Evolutionary conservation across 2,329 filamentous ascomycete genomes (phyloP).

Genomic region (Colletotrichum tabaci): DNA sequence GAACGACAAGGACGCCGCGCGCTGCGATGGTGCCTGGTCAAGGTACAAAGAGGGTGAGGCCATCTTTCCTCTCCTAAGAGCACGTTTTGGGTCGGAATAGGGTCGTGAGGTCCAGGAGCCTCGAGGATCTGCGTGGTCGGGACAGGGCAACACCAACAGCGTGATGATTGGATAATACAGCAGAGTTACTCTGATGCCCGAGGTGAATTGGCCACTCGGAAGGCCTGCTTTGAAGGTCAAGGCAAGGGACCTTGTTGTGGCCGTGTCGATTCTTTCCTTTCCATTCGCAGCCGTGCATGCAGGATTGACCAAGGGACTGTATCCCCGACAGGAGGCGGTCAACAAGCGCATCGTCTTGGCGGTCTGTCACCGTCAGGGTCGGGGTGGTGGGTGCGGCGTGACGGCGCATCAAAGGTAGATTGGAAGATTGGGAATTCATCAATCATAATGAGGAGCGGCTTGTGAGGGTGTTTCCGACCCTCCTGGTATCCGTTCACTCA

Average conservation of each 20-base stretch:
- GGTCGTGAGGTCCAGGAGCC: conserved; percentile 15
- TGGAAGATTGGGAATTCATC: conserved; percentile 27
- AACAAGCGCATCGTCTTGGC: conserved; percentile 28
- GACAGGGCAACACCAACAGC: conserved; percentile 18
- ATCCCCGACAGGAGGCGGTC: conserved; percentile 30
- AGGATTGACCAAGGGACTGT: conserved; percentile 9
- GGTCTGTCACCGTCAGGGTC: conserved; percentile 25
- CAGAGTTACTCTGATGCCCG: background rate
- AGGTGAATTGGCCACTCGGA: conserved; percentile 19
- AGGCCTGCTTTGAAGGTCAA: conserved; percentile 19
- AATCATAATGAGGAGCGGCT: conserved; percentile 30
- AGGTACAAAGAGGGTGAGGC: background rate
- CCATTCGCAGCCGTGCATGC: background rate
- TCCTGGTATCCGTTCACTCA: background rate
- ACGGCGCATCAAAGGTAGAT: conserved; percentile 16
- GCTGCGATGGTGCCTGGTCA: background rate
- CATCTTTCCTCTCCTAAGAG: background rate
- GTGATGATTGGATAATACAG: background rate
- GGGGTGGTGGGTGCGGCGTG: conserved; percentile 20
- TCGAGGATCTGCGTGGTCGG: conserved; percentile 17
- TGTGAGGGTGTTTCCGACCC: background rate
- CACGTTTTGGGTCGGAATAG: background rate
- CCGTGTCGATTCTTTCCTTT: conserved; percentile 8
- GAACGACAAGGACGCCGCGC: background rate
- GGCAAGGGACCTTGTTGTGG: conserved; percentile 26